Conservation (phyloP, 441 rosid species). For the Manihot esculenta region DNA sequence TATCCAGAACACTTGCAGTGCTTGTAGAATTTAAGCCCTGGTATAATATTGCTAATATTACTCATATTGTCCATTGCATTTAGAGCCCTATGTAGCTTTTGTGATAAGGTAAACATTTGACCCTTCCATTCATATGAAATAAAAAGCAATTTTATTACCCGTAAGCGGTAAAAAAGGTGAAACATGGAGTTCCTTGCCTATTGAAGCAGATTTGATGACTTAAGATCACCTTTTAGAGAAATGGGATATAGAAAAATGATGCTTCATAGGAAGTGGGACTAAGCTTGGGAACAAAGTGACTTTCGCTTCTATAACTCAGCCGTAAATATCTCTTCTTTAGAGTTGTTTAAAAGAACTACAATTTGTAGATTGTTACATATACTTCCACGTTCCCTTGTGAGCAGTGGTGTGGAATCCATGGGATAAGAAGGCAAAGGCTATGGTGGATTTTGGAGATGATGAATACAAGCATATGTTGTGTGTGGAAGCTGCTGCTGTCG, state of each 20-base stretch:
- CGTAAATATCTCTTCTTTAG: background rate
- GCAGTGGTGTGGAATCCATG: conserved; percentile 93
- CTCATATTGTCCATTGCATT: background rate
- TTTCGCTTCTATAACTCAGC: background rate
- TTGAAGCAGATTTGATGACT: no score
- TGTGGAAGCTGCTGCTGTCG: conserved; percentile 77
- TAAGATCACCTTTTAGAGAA: no score
- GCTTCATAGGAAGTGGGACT: no score
- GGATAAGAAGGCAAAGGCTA: conserved; percentile 76
- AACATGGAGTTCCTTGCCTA: no score
- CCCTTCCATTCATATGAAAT: no score
- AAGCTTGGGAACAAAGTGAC: background rate
- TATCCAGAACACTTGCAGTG: no score
- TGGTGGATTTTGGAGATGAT: conserved; percentile 80
- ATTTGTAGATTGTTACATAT: background rate
- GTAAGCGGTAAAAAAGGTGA: no score
- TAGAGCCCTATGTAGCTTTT: background rate
- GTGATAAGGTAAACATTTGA: no score
- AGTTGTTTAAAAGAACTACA: no score
- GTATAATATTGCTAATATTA: no score
- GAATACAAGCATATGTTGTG: conserved; percentile 80
- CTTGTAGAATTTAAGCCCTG: no score
- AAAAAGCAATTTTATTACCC: background rate
- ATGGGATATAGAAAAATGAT: background rate
- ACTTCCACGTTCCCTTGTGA: background rate